Conservation (phyloP, 2,329 filamentous ascomycete genomes). For the Pseudopithomyces chartarum region DNA sequence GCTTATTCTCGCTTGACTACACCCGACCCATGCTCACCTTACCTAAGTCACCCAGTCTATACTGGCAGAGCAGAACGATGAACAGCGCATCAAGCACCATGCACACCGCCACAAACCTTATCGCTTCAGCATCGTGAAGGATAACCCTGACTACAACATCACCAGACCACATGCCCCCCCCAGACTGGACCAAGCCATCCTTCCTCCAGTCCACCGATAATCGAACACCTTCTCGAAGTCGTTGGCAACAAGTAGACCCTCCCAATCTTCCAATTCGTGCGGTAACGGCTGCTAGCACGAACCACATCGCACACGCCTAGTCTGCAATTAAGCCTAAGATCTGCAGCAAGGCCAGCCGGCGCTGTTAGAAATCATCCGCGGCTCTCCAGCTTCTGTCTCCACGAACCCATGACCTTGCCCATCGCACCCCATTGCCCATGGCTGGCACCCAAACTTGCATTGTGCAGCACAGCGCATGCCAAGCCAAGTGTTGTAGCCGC, state of each 20-base stretch:
- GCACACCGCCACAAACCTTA: constrained; percentile 28
- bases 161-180: constrained; percentile 30
- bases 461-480: constrained; percentile 12
- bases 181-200: constrained; percentile 13
- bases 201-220: constrained; percentile 10
- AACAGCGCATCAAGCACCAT: constrained; percentile 20
- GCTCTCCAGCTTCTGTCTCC: constrained; percentile 12
- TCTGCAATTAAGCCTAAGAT: constrained; percentile 42
- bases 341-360: constrained; percentile 20
- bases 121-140: constrained; percentile 15
- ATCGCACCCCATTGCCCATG: constrained; percentile 4
- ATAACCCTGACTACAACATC: constrained; percentile 10
- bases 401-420: constrained; percentile 8
- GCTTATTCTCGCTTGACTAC: constrained; percentile 11
- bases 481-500: constrained; percentile 12
- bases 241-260: constrained; percentile 24
- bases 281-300: constrained; percentile 5
- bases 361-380: constrained; percentile 22
- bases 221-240: constrained; percentile 37
- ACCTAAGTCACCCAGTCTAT: constrained; percentile 28
- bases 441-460: not conserved
- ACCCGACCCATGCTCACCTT: constrained; percentile 19
- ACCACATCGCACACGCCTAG: constrained; percentile 28
- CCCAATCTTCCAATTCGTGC: constrained; percentile 31
- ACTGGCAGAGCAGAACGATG: constrained; percentile 13